These are phyloP conservation scores for Diaporthe destruens DNA, from an alignment of 2,329 filamentous ascomycete species.

Conservation along the genomic window DNA sequence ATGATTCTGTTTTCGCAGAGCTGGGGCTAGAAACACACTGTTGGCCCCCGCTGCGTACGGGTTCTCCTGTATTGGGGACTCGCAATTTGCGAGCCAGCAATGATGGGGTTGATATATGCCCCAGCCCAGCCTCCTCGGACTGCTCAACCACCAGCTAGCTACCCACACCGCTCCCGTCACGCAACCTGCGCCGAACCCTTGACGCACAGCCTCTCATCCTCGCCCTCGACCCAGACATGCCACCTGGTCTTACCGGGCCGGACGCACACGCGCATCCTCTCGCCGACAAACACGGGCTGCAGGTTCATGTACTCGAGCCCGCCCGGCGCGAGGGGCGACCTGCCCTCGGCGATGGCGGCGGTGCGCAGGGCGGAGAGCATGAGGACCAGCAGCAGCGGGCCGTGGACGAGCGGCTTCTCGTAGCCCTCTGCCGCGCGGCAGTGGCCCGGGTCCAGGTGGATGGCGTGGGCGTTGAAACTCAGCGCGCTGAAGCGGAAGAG, in stretches of 20 bases:
- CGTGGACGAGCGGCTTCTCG: conserved; percentile 83
- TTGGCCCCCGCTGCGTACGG: too few relatives aligned
- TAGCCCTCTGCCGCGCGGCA: conserved; percentile 80
- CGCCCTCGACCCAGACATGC: conserved; percentile 76
- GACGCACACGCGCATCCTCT: conserved; percentile 78
- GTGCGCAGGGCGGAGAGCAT: conserved; percentile 76
- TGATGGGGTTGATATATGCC: too few relatives aligned
- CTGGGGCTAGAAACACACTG: too few relatives aligned
- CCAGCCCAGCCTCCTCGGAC: background rate
- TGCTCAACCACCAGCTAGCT: background rate
- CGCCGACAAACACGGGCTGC: conserved; percentile 81
- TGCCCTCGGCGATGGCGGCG: conserved; percentile 43
- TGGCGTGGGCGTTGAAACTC: conserved; percentile 91
- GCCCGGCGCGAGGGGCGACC: conserved; percentile 53
- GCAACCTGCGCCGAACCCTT: conserved; percentile 57
- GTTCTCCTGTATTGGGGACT: background rate
- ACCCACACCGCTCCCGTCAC: background rate
- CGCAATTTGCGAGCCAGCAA: background rate
- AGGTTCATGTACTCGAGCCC: conserved; percentile 84
- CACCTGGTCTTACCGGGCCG: conserved; percentile 60
- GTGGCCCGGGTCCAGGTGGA: conserved; percentile 85
- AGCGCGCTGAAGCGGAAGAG: conserved; percentile 93
- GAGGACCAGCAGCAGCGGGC: conserved; percentile 82
- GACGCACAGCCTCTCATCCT: conserved; percentile 72
- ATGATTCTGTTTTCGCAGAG: background rate